These are phyloP conservation scores for Curvularia eragrostidis DNA, from an alignment of 2,329 filamentous ascomycete genomes.

Conservation along the genomic window DNA sequence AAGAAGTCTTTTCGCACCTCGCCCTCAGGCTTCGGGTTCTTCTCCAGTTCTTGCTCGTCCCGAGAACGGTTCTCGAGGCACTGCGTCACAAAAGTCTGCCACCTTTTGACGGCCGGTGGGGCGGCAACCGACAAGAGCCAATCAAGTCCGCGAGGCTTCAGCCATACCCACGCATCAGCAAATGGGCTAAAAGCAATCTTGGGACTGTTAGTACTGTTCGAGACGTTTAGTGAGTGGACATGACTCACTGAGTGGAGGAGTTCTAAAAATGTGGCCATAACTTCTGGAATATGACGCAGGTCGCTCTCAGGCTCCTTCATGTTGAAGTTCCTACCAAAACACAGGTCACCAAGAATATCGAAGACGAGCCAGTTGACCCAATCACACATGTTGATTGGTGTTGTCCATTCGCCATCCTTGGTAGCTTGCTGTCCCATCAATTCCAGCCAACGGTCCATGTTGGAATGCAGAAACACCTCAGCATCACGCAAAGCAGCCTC, in stretches of 20 bases:
- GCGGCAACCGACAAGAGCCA: slow-evolving; percentile 21
- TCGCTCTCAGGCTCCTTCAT: slow-evolving; percentile 38
- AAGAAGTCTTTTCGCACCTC: slow-evolving; percentile 51
- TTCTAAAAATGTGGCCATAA: slow-evolving; percentile 29
- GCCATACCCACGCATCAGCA: slow-evolving; percentile 26
- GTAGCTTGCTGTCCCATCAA: slow-evolving; percentile 21
- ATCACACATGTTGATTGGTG: slow-evolving; percentile 26
- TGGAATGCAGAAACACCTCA: slow-evolving; percentile 48
- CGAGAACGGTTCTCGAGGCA: slow-evolving; percentile 24
- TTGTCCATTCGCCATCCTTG: slow-evolving; percentile 20
- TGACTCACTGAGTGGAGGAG: slow-evolving; percentile 26
- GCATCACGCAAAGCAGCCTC: slow-evolving; percentile 49
- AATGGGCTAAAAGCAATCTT: slow-evolving; percentile 14
- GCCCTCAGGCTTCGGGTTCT: slow-evolving; percentile 21
- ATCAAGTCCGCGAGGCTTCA: slow-evolving; percentile 34
- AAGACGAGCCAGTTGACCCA: slow-evolving; percentile 50
- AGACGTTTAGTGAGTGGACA: neutral
- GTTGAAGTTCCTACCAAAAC: slow-evolving; percentile 48
- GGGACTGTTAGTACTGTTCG: neutral
- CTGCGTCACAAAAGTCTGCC: slow-evolving; percentile 26
- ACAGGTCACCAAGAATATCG: slow-evolving; percentile 56
- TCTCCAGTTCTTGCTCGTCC: slow-evolving; percentile 23
- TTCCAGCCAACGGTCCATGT: slow-evolving; percentile 35
- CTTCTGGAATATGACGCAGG: slow-evolving; percentile 29
- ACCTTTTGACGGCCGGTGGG: slow-evolving; percentile 23